Evolutionary conservation across 257 asterid species (phyloP), one percentile per base, ranked within the genome.

Genomic region (Solanum appendiculatum): DNA sequence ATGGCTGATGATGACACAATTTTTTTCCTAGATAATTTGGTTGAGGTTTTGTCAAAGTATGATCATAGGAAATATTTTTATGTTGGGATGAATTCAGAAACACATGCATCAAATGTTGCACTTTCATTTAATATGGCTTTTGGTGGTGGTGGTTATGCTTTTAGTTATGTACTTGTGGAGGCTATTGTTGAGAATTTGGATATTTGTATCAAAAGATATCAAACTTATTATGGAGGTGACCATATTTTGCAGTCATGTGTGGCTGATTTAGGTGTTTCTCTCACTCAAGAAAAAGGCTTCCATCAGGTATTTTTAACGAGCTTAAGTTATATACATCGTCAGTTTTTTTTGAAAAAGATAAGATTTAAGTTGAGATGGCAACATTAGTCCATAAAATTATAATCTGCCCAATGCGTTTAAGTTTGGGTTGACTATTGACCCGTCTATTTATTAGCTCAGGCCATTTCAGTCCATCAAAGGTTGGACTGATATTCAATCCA

Each of bases 1-100:
- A 91, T 93, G 89, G 87, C 91, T 6, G 93, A 92, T 42, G 95
- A 92, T 75, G 96, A 93, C 66, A 92, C 93, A 0, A 86, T 93
- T 21, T 14, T 93, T 23, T 69, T 92, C 33, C 11, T 92, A 16
- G 92, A 92, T 20, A 93, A 93, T 56, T 72, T 93, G 88, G 89
- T 90, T 34, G 93, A 85, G 54, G 90, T 89, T 63, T 40, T 93
- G n/a, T 86, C 91, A 0, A 89, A 77, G 88, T 91, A 93, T 74
- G 94, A 93, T 88, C 92, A 93, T 48, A 78, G 51, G 27, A 93
- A 90, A 75, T 90, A 88, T 42, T 92, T 58, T 77, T 93, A 91
- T 80, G 29, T 93, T 21, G 93, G 94, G 72, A 91, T 90, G 93
- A 88, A 70, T 27, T 93, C 94, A 3, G 94, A 93, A 78, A 86